Conservation (phyloP, 176 grass and related monocot species). For the Calamus simplicifolius region DNA sequence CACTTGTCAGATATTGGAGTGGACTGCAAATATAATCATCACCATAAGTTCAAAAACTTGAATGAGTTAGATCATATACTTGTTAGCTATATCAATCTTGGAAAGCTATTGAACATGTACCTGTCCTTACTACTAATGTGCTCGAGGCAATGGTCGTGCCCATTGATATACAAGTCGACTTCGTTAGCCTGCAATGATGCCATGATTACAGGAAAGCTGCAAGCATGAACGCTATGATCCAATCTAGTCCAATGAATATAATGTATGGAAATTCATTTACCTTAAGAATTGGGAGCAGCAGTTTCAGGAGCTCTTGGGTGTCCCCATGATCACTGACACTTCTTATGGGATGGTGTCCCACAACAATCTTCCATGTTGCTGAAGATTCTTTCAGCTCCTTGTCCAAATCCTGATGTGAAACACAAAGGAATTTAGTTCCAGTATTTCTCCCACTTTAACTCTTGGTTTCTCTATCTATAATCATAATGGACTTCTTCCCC, state of each 20-base stretch:
- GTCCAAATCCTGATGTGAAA: conserved; percentile 30
- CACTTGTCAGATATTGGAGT: conserved; percentile 60
- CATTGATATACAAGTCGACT: conserved; percentile 61
- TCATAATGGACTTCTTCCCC: too few species aligned
- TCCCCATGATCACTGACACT: conserved; percentile 53
- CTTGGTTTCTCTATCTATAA: too few species aligned
- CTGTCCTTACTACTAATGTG: conserved; percentile 78
- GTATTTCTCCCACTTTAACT: too few species aligned
- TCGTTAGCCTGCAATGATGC: conserved; percentile 24
- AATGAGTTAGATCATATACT: too few species aligned
- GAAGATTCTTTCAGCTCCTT: conserved; percentile 28
- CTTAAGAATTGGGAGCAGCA: conserved; percentile 50
- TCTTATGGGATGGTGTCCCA: conserved; percentile 63
- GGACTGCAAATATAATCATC: conserved; percentile 17
- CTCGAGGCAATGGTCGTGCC: conserved; percentile 71
- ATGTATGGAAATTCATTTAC: conserved; percentile 6
- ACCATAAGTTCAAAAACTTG: not conserved
- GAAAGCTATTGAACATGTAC: conserved; percentile 10
- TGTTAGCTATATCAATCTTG: too few species aligned
- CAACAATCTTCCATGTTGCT: conserved; percentile 61
- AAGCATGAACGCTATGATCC: too few species aligned
- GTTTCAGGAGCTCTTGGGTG: conserved; percentile 41
- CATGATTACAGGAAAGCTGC: too few species aligned
- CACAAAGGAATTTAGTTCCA: too few species aligned
- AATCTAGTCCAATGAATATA: too few species aligned